Percentiles rank a stretch among this genome's conserved stretches.
phyloP scores from a whole-genome alignment of 208 protist species.

The Trypanosomatidae sp. region DNA sequence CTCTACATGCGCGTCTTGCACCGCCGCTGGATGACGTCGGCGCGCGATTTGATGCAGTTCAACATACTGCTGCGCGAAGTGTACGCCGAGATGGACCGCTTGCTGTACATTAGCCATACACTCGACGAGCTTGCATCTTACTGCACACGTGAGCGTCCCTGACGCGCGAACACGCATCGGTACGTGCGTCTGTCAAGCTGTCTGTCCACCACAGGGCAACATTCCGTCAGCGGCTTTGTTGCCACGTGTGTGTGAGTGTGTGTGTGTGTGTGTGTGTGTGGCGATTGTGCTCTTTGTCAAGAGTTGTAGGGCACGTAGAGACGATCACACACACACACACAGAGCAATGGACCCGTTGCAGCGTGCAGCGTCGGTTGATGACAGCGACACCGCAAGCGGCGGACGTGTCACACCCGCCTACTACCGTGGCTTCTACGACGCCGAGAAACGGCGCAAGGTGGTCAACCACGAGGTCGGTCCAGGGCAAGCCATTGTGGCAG shows the following conservation, averaged over 20 bases:
- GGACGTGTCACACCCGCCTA: conserved; percentile 23
- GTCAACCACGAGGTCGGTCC: conserved; percentile 52
- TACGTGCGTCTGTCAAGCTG: neutral
- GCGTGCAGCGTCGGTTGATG: conserved; percentile 2
- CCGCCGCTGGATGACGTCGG: conserved; percentile 23
- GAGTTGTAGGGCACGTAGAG: neutral
- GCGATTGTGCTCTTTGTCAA: neutral
- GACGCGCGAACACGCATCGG: conserved; percentile 1
- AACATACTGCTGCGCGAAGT: conserved; percentile 20
- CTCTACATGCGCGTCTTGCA: conserved; percentile 32
- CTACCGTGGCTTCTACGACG: conserved; percentile 74
- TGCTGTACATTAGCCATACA: conserved; percentile 13
- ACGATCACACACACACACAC: neutral
- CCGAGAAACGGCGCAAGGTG: conserved; percentile 57
- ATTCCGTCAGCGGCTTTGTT: neutral
- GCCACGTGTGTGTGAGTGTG: neutral
- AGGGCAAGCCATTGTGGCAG: conserved; percentile 33
- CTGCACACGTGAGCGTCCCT: no score
- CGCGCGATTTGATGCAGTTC: conserved; percentile 47
- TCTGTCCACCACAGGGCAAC: neutral
- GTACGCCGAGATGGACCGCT: conserved; percentile 22
- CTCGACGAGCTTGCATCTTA: conserved; percentile 36
- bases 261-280: neutral
- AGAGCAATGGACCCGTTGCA: conserved; percentile 6
- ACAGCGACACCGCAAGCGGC: neutral